Conservation (phyloP, 2,329 filamentous ascomycete genomes). For the Verticillium isaacii region DNA sequence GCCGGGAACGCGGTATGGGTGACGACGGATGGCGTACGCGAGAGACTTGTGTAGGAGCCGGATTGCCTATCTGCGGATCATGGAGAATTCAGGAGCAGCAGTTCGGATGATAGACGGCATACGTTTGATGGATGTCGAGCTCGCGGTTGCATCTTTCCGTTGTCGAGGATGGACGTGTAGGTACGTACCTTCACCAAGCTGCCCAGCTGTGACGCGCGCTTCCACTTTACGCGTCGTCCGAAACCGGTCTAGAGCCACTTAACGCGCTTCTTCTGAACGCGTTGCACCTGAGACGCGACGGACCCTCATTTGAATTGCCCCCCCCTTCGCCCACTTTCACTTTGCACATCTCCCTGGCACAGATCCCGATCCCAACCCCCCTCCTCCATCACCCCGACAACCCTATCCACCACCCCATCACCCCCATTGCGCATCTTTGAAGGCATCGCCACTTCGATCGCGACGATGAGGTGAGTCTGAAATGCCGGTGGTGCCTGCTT, state of each 20-base stretch:
- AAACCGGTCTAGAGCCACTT: slow-evolving; percentile 33
- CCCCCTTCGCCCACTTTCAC: slow-evolving; percentile 6
- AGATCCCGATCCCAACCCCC: background rate
- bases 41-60: background rate
- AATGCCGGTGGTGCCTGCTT: background rate
- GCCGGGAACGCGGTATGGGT: background rate
- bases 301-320: slow-evolving; percentile 5
- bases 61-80: background rate
- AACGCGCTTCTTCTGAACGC: slow-evolving; percentile 29
- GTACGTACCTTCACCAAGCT: background rate
- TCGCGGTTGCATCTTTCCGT: background rate
- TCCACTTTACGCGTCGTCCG: slow-evolving; percentile 19
- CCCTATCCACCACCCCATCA: background rate
- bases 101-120: background rate
- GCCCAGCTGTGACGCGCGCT: slow-evolving; percentile 3
- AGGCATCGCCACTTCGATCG: background rate
- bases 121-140: background rate
- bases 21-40: background rate
- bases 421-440: background rate
- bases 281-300: slow-evolving; percentile 8
- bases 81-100: background rate
- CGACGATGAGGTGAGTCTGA: slow-evolving; percentile 25
- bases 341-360: slow-evolving; percentile 1
- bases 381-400: slow-evolving; percentile 4
- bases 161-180: background rate